Base-by-base conservation (phyloP, 805 yeast genomes). In the Saturnispora kantuleensis region DNA sequence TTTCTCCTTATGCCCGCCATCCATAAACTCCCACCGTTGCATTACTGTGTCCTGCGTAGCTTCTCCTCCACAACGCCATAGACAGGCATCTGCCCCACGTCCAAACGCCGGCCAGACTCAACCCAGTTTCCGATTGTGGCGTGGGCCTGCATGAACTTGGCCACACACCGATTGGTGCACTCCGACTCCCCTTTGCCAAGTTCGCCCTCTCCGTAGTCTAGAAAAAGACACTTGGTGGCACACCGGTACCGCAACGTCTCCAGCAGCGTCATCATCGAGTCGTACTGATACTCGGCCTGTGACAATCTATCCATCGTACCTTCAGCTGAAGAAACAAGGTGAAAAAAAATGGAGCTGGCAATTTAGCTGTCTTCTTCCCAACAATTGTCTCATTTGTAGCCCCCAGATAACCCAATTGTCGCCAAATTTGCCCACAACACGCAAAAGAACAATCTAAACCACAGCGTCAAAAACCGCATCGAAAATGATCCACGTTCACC, bases 151-250 rank as follows among this genome's bases (percentile, higher is more conserved):
- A 87, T 84, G 62, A 81, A 88, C 62, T 89, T 89, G 56, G 94
- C 78, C 47, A 89, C 97, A 71, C 97, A 89, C 73, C 96, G 80
- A 67, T 89, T 96, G 50, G 88, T 74, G 64, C 97, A 89, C 41
- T 84, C 70, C 40, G 86, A 77, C 67, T 89, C 97, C 52, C 72
- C 78, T 69, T 84, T 85, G 67, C 70, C 75, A 51, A 89, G 69
- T 28, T 81, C 89, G 43, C 86, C 83, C 45, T 85, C 93, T 42
- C 66, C 57, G 67, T 89, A 89, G 51, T 81, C 84, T n/a, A 70
- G 76, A n/a, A 83, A 81, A 35, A 93, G 73, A 63, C 98, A 93
- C 62, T 93, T 93, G 47, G 62, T 55, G 16, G 73, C 69, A 61
- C 97, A 90, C 3, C 73, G 70, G 31, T 67, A 62, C 31, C 84